Base-by-base conservation (phyloP, 148 eudicot genomes). In the Amaranthus hypochondriacus region DNA sequence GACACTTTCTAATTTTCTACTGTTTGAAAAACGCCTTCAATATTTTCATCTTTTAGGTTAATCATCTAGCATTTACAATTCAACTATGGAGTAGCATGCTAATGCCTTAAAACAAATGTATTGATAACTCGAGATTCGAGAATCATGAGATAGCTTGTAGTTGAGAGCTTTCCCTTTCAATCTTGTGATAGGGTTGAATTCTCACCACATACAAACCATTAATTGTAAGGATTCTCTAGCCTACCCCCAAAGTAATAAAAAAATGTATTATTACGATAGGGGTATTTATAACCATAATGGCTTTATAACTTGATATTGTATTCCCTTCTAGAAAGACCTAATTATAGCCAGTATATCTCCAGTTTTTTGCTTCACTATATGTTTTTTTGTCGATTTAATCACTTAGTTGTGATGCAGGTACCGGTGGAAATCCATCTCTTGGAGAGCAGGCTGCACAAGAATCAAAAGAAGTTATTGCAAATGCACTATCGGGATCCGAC, bases 401-500 rank as follows among this genome's bases (percentile, higher is more conserved):
- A 69, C 69, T 73, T 78, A n/a, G 49, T 63, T 68, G 80, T 58
- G 72, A 74, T 86, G 81, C 90, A 95, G 97, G 97, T 67, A 92
- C 97, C 4, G 99, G 99, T 64, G 99, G 99, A 43, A 89, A 95
- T 81, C 99, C 99, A 56, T 83, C 82, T 50, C 78, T 95, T 75
- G 99, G 99, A 10, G 99, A 92, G 79, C 99, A 95, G 74, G 99
- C 99, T 77, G 97, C 97, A 18, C 94, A 96, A 77, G 99, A 96
- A 78, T 95, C 97, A 46, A 90, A 80, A 84, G 99, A 95, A 75
- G 81, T 89, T 13, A 95, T 95, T 83, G 92, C 89, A 53, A 78
- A 70, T 82, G 89, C 97, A 53, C 92, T 92, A 43, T 89, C 88
- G 82, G 99, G 99, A 63, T 95, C 99, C 11, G 99, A 95, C 86